These are phyloP conservation scores for Hibiscus tridactylites DNA, from an alignment of 345 rosid species.

Conservation along the genomic window DNA sequence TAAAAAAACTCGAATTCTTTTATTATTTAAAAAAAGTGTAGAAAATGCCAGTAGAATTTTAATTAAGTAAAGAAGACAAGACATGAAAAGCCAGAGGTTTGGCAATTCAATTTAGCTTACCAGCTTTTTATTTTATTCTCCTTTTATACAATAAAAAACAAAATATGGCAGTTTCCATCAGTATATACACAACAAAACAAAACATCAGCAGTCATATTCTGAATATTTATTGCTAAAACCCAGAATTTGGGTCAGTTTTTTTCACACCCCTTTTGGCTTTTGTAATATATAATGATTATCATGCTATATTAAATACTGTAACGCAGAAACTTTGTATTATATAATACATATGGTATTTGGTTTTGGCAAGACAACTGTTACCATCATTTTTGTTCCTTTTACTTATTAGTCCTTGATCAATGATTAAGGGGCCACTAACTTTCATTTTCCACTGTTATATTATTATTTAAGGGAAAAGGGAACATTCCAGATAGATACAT, in stretches of 20 bases:
- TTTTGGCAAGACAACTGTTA: neutral
- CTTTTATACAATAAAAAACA: neutral
- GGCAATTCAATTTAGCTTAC: neutral
- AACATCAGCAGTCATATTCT: neutral
- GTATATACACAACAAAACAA: neutral
- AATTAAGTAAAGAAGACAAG: conserved; percentile 1
- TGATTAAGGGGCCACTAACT: conserved; percentile 7
- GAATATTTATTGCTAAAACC: neutral
- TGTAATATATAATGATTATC: neutral
- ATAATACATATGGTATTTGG: neutral
- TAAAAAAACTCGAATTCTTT: too few relatives aligned
- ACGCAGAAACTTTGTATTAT: too few relatives aligned
- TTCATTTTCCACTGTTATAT: neutral
- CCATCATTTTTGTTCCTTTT: neutral
- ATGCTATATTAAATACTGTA: too few relatives aligned
- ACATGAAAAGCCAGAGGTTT: neutral
- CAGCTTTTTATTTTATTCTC: neutral
- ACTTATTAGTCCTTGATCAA: neutral
- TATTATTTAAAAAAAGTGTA: too few relatives aligned
- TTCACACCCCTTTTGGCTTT: neutral
- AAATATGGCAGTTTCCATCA: neutral
- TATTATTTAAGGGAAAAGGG: neutral
- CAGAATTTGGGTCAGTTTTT: conserved; percentile 1
- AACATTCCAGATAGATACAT: neutral
- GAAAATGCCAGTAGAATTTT: neutral